Evolutionary conservation across 2,329 filamentous ascomycete genomes (phyloP), one percentile per base, ranked within the genome.

Genomic region (Calycina marina): DNA sequence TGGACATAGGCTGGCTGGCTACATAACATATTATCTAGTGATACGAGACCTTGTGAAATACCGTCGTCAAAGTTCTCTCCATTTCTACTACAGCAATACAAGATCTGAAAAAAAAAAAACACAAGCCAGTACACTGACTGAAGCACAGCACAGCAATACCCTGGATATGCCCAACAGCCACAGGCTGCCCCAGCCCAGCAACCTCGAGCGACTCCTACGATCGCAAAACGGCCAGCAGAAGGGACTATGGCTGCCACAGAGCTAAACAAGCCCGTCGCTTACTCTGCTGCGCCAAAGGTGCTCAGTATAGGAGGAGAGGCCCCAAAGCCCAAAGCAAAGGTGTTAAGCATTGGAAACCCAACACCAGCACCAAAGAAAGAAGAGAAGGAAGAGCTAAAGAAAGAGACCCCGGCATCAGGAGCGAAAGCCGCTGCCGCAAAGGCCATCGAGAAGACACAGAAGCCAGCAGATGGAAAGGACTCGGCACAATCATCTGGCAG

Each of bases 381-480:
- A 31, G 29, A 65, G 72, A 64, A 67, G 50, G 61, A 64, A 32
- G 30, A 65, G 72, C 34, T 57, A 39, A 62, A 62, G 53, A 62
- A 65, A 50, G 60, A 62, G 45, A 22, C 36, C 32, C 59, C 74
- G 3, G 77, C 81, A 42, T 77, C 78, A 16, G 81, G 83, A 17
- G 68, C 85, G 39, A 94, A 94, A 60, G 76, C 80, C n/a, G 65
- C 78, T 2, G 88, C 86, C 4, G 64, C 73, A 31, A 94, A 94
- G 60, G 86, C 88, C 6, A 83, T 94, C 41, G 84, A 93, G 51
- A 93, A 93, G 90, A 78, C 81, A 0, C 82, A 85, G 34, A 77
- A 86, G 53, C 60, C 60, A 29, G 61, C 67, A 28, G 60, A 61
- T 18, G 70, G 71, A 47, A 80, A 74, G 52, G 77, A 79, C 3